Base-by-base conservation (phyloP, 169 alveolate species). In the Toxoplasma gondii region DNA sequence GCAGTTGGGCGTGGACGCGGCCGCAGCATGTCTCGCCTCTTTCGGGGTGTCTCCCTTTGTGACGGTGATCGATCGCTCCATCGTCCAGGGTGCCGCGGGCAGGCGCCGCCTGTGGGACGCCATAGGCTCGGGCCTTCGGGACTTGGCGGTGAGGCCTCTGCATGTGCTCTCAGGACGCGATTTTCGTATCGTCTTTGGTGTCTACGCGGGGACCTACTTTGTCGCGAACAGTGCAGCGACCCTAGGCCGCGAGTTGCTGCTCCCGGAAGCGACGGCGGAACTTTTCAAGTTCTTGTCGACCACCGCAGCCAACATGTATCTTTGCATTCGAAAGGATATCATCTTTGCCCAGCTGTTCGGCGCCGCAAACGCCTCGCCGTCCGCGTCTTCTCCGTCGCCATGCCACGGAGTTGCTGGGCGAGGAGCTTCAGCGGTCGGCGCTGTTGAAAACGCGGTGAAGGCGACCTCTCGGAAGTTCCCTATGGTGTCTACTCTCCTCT, bases 161-260 rank as follows among this genome's bases (percentile, higher is more conserved):
- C 88, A 29, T 9, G 36, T 64, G 22, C 36, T 84, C 43, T 24
- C 54, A 54, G 88, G 88, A 31, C 38, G 92, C 58, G 95, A 70
- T 36, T 92, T 92, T 58, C 53, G 87, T 2, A 58, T 92, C 38
- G 92, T 92, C 36, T 84, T 64, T 44, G 95, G 95, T 38, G 88
- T 92, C n/a, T 92, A 92, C 70, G 88, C 88, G 31, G 92, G 88
- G 44, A 92, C 95, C 31, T 92, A 92, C 88, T n/a, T 84, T n/a
- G 92, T 87, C 54, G 95, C 95, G 31, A 92, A 92, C 87, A 53
- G 81, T 24, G 88, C 94, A 29, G 86, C n/a, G 45, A 78, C 86
- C 44, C 22, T 78, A 4, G 86, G 44, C 10, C 86, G 24, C n/a
- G 29, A 78, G 27, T 78, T 78, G 9, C 22, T 1, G 45, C 86